Conservation (phyloP, 23 red algal genomes). For the Chondrus crispus region DNA sequence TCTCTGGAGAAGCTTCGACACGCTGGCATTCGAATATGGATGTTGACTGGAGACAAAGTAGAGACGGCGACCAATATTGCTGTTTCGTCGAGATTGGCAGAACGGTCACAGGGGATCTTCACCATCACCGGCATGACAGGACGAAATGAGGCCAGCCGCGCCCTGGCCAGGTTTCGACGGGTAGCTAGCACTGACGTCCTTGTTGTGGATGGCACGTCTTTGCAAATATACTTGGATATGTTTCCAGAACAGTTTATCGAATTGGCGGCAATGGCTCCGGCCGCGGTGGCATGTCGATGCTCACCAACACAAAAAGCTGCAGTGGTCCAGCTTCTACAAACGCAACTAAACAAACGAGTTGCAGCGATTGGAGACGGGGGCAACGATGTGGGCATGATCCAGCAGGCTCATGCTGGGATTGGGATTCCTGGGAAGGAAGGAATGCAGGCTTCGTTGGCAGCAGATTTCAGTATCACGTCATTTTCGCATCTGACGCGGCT, state of each 20-base stretch:
- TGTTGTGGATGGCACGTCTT: constrained; percentile 82
- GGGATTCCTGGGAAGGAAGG: constrained; percentile 99
- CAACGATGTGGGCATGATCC: constrained; percentile 98
- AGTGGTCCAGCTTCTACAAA: constrained; percentile 70
- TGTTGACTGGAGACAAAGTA: constrained; percentile 99
- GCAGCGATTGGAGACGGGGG: constrained; percentile 97
- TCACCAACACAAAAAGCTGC: constrained; percentile 91
- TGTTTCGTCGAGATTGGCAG: constrained; percentile 75
- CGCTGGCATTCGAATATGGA: constrained; percentile 93
- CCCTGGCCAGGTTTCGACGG: constrained; percentile 66
- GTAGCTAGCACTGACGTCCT: constrained; percentile 69
- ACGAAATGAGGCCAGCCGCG: constrained; percentile 64
- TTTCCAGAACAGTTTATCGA: constrained; percentile 87
- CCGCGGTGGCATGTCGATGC: constrained; percentile 93
- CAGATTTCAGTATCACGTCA: constrained; percentile 84
- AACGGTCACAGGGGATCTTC: constrained; percentile 74
- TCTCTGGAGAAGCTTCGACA: constrained; percentile 90
- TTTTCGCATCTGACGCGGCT: constrained; percentile 88
- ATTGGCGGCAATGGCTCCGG: constrained; percentile 65
- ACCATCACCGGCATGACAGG: constrained; percentile 78
- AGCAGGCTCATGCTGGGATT: constrained; percentile 91
- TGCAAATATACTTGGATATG: constrained; percentile 77
- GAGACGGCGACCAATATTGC: constrained; percentile 94
- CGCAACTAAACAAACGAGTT: constrained; percentile 61
- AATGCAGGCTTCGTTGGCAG: constrained; percentile 86